phyloP scores from a whole-genome alignment of 805 yeast species.

The Blastobotrys peoriensis region DNA sequence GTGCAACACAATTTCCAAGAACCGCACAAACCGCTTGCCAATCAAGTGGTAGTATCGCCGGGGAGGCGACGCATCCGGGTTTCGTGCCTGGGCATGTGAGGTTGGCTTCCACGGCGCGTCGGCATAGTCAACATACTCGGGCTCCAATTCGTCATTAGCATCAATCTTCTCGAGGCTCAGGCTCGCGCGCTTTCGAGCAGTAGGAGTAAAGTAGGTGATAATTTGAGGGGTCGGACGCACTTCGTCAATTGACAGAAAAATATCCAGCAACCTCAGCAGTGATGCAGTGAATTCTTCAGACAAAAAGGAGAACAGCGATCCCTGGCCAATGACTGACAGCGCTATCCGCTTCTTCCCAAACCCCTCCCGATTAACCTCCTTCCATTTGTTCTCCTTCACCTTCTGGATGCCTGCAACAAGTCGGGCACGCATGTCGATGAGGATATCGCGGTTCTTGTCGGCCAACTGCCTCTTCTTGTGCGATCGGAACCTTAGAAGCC shows the following conservation, averaged over 20 bases:
- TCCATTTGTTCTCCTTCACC: slow-evolving; percentile 6
- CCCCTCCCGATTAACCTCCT: not conserved
- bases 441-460: slow-evolving; percentile 7
- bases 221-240: slow-evolving; percentile 16
- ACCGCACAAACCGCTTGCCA: slow-evolving; percentile 15
- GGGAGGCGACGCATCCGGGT: slow-evolving; percentile 30
- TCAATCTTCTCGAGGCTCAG: slow-evolving; percentile 1
- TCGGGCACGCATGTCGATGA: slow-evolving; percentile 8
- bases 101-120: slow-evolving; percentile 4
- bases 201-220: slow-evolving; percentile 15
- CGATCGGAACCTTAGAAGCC: slow-evolving; percentile 3
- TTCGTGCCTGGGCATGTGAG: slow-evolving; percentile 18
- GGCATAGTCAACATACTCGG: not conserved
- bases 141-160: slow-evolving; percentile 2
- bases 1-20: slow-evolving; percentile 7
- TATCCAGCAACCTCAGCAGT: slow-evolving; percentile 6
- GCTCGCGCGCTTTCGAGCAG: slow-evolving; percentile 1
- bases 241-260: slow-evolving; percentile 13
- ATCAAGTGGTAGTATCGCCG: slow-evolving; percentile 21
- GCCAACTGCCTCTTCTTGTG: slow-evolving; percentile 8
- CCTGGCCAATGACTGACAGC: slow-evolving; percentile 13
- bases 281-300: slow-evolving; percentile 8
- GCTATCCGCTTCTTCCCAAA: slow-evolving; percentile 2
- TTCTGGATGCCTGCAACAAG: slow-evolving; percentile 1
- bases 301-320: slow-evolving; percentile 17